Evolutionary conservation across 331 rosid species (phyloP).

Genomic region (Rhamnella rubrinervis): DNA sequence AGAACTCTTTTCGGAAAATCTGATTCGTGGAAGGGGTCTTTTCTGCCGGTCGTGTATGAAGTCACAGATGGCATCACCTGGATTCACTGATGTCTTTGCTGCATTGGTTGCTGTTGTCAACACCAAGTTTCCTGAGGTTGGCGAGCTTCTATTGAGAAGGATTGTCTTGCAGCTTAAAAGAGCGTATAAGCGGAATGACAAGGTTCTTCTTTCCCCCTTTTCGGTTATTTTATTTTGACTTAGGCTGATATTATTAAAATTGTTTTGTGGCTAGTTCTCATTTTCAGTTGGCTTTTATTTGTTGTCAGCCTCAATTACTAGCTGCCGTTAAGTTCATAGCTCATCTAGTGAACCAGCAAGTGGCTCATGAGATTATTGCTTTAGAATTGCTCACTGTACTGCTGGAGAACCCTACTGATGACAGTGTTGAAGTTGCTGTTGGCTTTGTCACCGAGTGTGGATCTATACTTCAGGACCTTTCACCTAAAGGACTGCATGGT

Average conservation of each 20-base stretch:
- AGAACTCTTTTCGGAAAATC: slow-evolving; percentile 71
- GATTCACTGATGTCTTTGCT: slow-evolving; percentile 86
- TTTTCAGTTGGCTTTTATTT: slow-evolving; percentile 18
- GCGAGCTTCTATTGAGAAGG: slow-evolving; percentile 83
- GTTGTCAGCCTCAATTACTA: slow-evolving; percentile 78
- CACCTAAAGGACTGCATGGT: slow-evolving; percentile 96
- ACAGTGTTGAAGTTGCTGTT: slow-evolving; percentile 97
- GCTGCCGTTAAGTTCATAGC: slow-evolving; percentile 94
- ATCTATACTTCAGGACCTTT: slow-evolving; percentile 77
- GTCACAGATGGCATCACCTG: slow-evolving; percentile 95
- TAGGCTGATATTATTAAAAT: background rate
- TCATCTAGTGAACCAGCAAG: slow-evolving; percentile 91
- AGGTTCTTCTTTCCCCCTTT: slow-evolving; percentile 39
- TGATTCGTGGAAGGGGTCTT: slow-evolving; percentile 89
- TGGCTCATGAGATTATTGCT: slow-evolving; percentile 89
- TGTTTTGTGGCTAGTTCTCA: slow-evolving; percentile 3
- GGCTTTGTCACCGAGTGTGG: slow-evolving; percentile 96
- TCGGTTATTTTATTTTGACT: background rate
- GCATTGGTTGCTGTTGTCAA: slow-evolving; percentile 91
- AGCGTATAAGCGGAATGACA: slow-evolving; percentile 93
- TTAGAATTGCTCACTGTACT: slow-evolving; percentile 79
- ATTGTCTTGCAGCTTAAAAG: slow-evolving; percentile 89
- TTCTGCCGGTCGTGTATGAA: slow-evolving; percentile 96
- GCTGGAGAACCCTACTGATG: slow-evolving; percentile 88
- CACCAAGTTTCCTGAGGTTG: slow-evolving; percentile 91